Evolutionary conservation across 441 rosid species (phyloP), one percentile per base, ranked within the genome.

Genomic region (Flueggea neowawraea): DNA sequence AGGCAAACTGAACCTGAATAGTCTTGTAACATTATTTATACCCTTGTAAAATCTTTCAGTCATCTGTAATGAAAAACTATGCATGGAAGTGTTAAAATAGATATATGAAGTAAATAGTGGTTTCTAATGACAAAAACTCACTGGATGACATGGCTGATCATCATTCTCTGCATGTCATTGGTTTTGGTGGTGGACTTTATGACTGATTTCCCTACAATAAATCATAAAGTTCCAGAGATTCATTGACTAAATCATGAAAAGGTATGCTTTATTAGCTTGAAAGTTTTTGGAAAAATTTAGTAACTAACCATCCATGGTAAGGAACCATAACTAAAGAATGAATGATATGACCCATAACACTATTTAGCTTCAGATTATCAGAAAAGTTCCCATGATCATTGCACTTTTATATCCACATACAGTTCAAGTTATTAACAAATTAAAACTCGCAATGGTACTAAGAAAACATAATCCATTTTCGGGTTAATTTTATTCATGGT

Each of bases 331-430:
- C 83, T 60, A 88, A 79, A 16, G 98, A 86, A 77, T 92, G 98
- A 52, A 92, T 72, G 63, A 92, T 57, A 73, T 92, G 97, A 28
- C 98, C 98, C 54, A 86, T 75, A 43, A 88, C 76, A 72, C 78
- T 81, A 64, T 90, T 92, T 16, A 92, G 83, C 62, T 57, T 75
- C 67, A 81, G 80, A 72, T 65, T 83, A 61, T 82, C 80, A 1
- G 98, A 90, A 69, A 92, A 92, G 80, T 97, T 92, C 49, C 97
- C 96, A 66, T 90, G 98, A 33, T 97, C 97, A 73, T 97, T 90
- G 80, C 58, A n/a, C n/a, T n/a, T n/a, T n/a, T n/a, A n/a, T n/a
- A n/a, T n/a, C n/a, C n/a, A n/a, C n/a, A n/a, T n/a, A n/a, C n/a
- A n/a, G n/a, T n/a, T n/a, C n/a, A n/a, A n/a, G n/a, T n/a, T n/a